Percentiles rank a stretch among this genome's conserved stretches.
Conservation (phyloP, 2,329 filamentous ascomycete genomes). For the Endoconidiophora laricicola region DNA sequence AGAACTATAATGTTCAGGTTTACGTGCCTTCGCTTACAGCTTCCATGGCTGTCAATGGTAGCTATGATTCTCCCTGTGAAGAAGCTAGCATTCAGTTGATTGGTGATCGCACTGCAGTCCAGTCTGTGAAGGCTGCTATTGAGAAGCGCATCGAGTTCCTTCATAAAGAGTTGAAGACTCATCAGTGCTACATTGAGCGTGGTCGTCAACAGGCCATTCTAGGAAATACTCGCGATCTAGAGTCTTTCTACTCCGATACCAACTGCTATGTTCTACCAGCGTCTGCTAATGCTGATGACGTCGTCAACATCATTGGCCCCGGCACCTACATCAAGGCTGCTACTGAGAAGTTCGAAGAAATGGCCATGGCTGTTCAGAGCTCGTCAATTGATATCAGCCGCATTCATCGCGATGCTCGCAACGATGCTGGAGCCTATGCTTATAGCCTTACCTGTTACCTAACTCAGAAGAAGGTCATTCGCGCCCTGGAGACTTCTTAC, state of each 20-base stretch:
- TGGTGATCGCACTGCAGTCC: constrained; percentile 70
- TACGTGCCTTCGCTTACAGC: constrained; percentile 45
- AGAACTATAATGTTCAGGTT: constrained; percentile 62
- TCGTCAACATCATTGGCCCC: constrained; percentile 71
- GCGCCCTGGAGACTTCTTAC: constrained; percentile 64
- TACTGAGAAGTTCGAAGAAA: constrained; percentile 69
- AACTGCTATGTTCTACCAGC: constrained; percentile 80
- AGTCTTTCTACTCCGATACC: constrained; percentile 80
- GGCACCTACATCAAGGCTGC: constrained; percentile 55
- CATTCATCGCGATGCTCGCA: constrained; percentile 57
- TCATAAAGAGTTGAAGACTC: constrained; percentile 55
- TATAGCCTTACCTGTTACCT: constrained; percentile 79
- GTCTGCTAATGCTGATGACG: constrained; percentile 60
- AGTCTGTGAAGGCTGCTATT: constrained; percentile 63
- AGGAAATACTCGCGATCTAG: constrained; percentile 55
- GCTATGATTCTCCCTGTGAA: constrained; percentile 16
- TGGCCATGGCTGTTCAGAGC: constrained; percentile 76
- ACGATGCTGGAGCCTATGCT: constrained; percentile 61
- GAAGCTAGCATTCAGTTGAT: constrained; percentile 65
- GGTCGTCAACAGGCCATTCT: constrained; percentile 92
- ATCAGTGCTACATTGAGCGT: constrained; percentile 67
- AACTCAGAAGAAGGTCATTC: constrained; percentile 62
- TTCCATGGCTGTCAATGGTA: constrained; percentile 36
- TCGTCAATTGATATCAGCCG: constrained; percentile 67
- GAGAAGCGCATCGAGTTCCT: constrained; percentile 65